Conservation (phyloP, 2,329 filamentous ascomycete genomes). For the Colletotrichum truncatum region DNA sequence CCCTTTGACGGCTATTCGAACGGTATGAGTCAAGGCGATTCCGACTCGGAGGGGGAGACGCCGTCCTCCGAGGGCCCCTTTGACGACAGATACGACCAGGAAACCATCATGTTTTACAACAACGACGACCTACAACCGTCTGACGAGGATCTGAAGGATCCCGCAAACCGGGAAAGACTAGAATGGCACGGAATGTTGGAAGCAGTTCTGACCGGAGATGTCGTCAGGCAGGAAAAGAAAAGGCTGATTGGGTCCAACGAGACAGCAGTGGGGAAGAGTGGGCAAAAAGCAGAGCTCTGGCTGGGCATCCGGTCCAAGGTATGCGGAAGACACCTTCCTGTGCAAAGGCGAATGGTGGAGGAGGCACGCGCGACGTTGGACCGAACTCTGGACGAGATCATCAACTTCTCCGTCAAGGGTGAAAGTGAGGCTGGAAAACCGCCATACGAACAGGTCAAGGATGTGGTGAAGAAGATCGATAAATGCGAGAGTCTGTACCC, state of each 20-base stretch:
- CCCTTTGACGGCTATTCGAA: constrained; percentile 70
- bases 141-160: constrained; percentile 88
- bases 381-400: constrained; percentile 83
- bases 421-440: constrained; percentile 91
- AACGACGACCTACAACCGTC: constrained; percentile 91
- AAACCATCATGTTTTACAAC: constrained; percentile 91
- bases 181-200: constrained; percentile 99
- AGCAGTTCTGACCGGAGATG: constrained; percentile 93
- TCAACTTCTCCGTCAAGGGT: constrained; percentile 93
- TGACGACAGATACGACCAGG: constrained; percentile 89
- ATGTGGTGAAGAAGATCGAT: constrained; percentile 90
- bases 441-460: constrained; percentile 86
- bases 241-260: constrained; percentile 83
- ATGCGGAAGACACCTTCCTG: constrained; percentile 83
- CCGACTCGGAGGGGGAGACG: constrained; percentile 90
- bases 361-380: constrained; percentile 81
- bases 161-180: constrained; percentile 85
- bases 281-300: constrained; percentile 86
- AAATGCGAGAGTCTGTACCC: constrained; percentile 88
- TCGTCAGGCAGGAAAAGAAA: constrained; percentile 98
- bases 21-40: constrained; percentile 64
- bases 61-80: constrained; percentile 85
- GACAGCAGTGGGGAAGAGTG: constrained; percentile 65
- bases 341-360: constrained; percentile 89
- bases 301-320: constrained; percentile 84